A percentile compares a stretch with the other conserved stretches of the same genome.
Evolutionary conservation across 2,329 filamentous ascomycete genomes (phyloP).

Genomic region (Coniochaeta hoffmannii): DNA sequence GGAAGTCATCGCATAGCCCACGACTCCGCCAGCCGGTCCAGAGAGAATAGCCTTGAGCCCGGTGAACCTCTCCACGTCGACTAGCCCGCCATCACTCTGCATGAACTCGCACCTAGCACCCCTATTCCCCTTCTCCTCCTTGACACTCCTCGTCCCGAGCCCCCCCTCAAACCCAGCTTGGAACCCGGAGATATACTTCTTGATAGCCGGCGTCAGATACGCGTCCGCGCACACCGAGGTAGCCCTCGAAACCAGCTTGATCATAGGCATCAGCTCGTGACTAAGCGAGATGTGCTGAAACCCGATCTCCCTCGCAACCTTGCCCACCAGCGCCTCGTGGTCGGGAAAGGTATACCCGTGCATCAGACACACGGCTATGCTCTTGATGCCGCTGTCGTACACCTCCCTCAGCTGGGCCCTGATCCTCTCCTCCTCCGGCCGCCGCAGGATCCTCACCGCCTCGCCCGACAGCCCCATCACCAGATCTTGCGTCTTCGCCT

Average conservation of each 20-base stretch:
- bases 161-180: slow-evolving; percentile 74
- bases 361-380: slow-evolving; percentile 85
- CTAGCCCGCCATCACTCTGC: slow-evolving; percentile 74
- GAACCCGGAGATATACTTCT: slow-evolving; percentile 68
- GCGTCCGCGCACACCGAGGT: slow-evolving; percentile 75
- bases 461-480: slow-evolving; percentile 69
- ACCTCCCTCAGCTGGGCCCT: slow-evolving; percentile 56
- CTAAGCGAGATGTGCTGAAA: slow-evolving; percentile 77
- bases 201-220: slow-evolving; percentile 72
- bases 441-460: slow-evolving; percentile 60
- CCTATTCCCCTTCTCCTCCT: slow-evolving; percentile 53
- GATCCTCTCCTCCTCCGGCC: slow-evolving; percentile 51
- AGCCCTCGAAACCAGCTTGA: slow-evolving; percentile 69
- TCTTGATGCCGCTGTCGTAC: slow-evolving; percentile 63
- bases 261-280: slow-evolving; percentile 84
- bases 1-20: slow-evolving; percentile 85
- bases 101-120: slow-evolving; percentile 89
- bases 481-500: slow-evolving; percentile 43
- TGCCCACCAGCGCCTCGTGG: slow-evolving; percentile 73
- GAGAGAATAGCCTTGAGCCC: slow-evolving; percentile 81
- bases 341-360: slow-evolving; percentile 87
- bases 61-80: slow-evolving; percentile 74
- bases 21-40: slow-evolving; percentile 86
- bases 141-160: slow-evolving; percentile 67
- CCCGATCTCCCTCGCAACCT: slow-evolving; percentile 70